Base-by-base conservation (phyloP, 2,329 filamentous ascomycete genomes). In the Colletotrichum musicola region DNA sequence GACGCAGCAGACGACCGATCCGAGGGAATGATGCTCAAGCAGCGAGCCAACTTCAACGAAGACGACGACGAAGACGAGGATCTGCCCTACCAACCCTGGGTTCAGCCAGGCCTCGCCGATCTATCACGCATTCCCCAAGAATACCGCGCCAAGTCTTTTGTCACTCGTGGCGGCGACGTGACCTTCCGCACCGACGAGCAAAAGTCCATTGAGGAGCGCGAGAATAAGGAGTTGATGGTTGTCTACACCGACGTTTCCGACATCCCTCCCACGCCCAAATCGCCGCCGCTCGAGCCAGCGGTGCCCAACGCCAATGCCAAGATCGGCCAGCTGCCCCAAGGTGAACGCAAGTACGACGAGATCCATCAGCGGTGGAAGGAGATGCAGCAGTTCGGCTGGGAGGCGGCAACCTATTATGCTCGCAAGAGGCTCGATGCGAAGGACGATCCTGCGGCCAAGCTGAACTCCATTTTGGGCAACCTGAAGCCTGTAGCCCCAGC, bases 1-100 rank as follows among this genome's bases (percentile, higher is more conserved):
- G 92, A 94, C 77, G 91, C 91, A 4, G 87, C 87, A 35, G 92
- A 94, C 75, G 90, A 93, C 74, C 89, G 89, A 57, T 90, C 89
- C 5, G 93, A 93, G 74, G 91, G 92, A 56, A 89, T 92, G 83
- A 89, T 91, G 73, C 81, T 90, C 60, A 90, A 89, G 73, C 84
- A 85, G 71, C 82, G 85, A n/a, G 78, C 77, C 20, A 70, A 76
- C 53, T 81, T 84, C 7, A 83, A 83, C 30, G 81, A 84, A 51
- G 86, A 88, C 2, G 87, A 90, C 0, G 86, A 90, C 12, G 85
- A 88, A 4, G 81, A 85, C 0, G 86, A 88, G 25, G 86, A 88
- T 62, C 74, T 84, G 54, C 83, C 84, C 5, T 84, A 87, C 64
- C 81, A 83, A 61, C 81, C 87, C 58, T 88, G 89, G 85, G 75